Base-by-base conservation (phyloP, 1,284 basidiomycete species). In the Ceratobasidium papillatum region DNA sequence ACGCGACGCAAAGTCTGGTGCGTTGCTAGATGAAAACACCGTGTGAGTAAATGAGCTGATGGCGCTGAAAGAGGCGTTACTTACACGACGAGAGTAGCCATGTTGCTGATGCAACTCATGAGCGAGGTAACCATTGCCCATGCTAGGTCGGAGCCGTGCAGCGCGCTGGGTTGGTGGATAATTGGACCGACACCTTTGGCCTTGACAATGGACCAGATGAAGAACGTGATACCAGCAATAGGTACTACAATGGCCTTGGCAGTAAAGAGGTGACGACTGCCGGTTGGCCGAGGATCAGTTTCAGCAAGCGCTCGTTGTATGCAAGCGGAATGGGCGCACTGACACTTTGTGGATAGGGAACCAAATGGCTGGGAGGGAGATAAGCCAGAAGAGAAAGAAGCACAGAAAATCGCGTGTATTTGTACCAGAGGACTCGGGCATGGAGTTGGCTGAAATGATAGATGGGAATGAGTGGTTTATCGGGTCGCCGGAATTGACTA, bases 331-430 rank as follows among this genome's bases (percentile, higher is more conserved):
- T 52, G 14, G 75, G 77, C 47, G 22, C 43, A 82, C 87, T 75
- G 78, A 89, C 89, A 95, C 90, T 80, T 91, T 88, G 84, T 94
- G 91, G 54, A 94, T 89, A 3, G 91, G 91, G 75, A 94, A 90
- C 89, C 89, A 93, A 77, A 94, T 91, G 32, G 90, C 88, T 3
- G 93, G 91, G 12, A 95, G 85, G 41, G 89, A 92, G 72, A 94
- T 85, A 52, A 94, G 83, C 89, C 92, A 94, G 85, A 95, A 96
- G 76, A 96, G 84, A 85, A 95, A 91, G 87, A 96, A 96, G 77
- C 89, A 89, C 82, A 95, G 83, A 78, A 92, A 91, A 80, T 92
- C 89, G 49, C 86, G 84, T 1, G 90, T 91, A 59, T 85, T 90
- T 17, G 88, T 92, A 38, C 91, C 91, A 64, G 91, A 89, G 8